These are phyloP conservation scores for Plenodomus tracheiphilus DNA, from an alignment of 2,329 filamentous ascomycete genomes.

Conservation along the genomic window DNA sequence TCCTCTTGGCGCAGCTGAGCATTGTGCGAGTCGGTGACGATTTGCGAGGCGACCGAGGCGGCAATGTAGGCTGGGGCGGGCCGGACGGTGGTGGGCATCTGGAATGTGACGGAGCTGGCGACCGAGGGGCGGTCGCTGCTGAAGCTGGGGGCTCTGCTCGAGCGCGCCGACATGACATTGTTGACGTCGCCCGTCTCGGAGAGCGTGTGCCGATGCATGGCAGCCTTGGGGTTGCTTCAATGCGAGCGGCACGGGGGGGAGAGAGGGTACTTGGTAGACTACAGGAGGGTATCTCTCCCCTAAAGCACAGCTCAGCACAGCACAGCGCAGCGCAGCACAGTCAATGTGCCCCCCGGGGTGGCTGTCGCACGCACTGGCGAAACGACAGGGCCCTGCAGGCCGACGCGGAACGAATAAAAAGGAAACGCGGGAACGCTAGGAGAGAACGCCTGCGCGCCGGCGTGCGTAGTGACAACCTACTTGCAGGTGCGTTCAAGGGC, in stretches of 20 bases:
- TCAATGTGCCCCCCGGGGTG: constrained; percentile 5
- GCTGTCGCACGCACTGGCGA: constrained; percentile 10
- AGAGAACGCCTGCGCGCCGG: constrained; percentile 2
- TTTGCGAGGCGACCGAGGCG: constrained; percentile 82
- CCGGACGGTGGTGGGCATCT: constrained; percentile 69
- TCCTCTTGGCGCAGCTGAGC: constrained; percentile 71
- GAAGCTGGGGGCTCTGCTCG: constrained; percentile 56
- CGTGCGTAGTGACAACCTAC: background rate
- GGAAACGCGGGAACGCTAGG: constrained; percentile 13
- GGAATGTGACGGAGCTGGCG: constrained; percentile 53
- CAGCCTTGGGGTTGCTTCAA: constrained; percentile 8
- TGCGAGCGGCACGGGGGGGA: constrained; percentile 1
- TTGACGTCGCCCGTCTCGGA: constrained; percentile 34
- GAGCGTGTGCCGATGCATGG: constrained; percentile 41
- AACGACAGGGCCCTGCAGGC: constrained; percentile 19
- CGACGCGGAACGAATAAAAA: constrained; percentile 15
- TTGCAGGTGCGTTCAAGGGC: background rate
- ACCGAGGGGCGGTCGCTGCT: constrained; percentile 72
- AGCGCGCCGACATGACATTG: constrained; percentile 39
- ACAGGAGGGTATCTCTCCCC: background rate
- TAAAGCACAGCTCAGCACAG: background rate
- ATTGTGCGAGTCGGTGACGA: constrained; percentile 86
- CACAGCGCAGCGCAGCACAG: too few relatives aligned
- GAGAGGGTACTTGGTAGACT: constrained; percentile 6
- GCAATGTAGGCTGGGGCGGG: constrained; percentile 89